Evolutionary conservation across 805 yeast genomes (phyloP), one percentile per base, ranked within the genome.

Genomic region (Saccharomyces kudriavzevii): DNA sequence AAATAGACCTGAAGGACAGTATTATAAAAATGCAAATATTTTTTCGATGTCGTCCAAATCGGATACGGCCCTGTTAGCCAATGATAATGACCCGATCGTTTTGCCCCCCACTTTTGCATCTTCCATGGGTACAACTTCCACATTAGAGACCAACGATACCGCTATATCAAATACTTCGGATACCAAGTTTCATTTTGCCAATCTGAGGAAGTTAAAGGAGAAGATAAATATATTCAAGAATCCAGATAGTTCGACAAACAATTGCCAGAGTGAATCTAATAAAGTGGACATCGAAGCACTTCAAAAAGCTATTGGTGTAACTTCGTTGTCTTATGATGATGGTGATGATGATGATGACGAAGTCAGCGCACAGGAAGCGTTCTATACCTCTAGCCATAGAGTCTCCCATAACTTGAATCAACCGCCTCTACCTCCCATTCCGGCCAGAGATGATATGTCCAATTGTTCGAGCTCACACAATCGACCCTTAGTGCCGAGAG

Each of bases 231-330:
- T 63, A 2, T 68, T 70, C 51, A 68, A 68, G 51, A 68, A 68
- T 52, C 70, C 68, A 0, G 59, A 55, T 30, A 52, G 57, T 14
- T 58, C 64, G 5, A 54, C 51, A 2, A 51, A 51, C 35, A 46
- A 40, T 24, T 54, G 56, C 8, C 51, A 30, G 8, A 56, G 54
- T 28, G 50, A 47, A 52, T 61, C 58, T 14, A 52, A 53, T 9
- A 57, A 61, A 3, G 69, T 70, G 10, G 71, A 70, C 54, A 65
- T 70, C 24, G 66, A 63, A 49, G 72, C 70, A 5, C 54, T 70
- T n/a, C 71, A 70, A 54, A 68, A 69, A 47, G 72, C 70, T 1
- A 69, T 70, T 45, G 73, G 72, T 28, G 67, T 67, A 6, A 53
- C 60, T 0, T 56, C 66, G 3, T 24, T 55, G 13, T 48, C 54